Evolutionary conservation across 2,329 filamentous ascomycete species (phyloP).

Genomic region (Cladosporium sp.): DNA sequence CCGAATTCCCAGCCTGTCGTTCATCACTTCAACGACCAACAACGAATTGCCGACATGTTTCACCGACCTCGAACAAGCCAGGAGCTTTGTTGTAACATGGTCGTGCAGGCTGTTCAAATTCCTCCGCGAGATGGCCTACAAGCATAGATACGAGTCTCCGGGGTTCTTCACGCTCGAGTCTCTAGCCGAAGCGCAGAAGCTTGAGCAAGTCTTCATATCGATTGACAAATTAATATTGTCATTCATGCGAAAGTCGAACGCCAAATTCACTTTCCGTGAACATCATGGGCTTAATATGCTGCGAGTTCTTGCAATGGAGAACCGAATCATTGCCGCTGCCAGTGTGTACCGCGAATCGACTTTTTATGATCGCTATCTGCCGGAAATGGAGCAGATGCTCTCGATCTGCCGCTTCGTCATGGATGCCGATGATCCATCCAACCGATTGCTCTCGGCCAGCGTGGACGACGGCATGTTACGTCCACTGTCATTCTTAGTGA

Average conservation of each 20-base stretch:
- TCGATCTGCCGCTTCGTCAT: conserved; percentile 27
- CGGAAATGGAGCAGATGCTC: conserved; percentile 29
- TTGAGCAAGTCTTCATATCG: conserved; percentile 22
- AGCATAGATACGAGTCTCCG: conserved; percentile 22
- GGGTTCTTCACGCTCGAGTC: conserved; percentile 26
- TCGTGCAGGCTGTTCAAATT: conserved; percentile 28
- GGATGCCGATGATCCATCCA: conserved; percentile 25
- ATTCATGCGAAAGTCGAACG: conserved; percentile 27
- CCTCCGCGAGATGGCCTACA: conserved; percentile 25
- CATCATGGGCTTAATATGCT: conserved; percentile 29
- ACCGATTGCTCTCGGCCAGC: conserved; percentile 25
- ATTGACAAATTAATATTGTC: conserved; percentile 26
- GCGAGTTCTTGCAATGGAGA: conserved; percentile 26
- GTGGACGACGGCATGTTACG: conserved; percentile 30
- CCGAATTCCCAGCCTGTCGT: conserved; percentile 27
- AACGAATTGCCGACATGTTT: conserved; percentile 23
- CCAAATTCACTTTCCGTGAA: conserved; percentile 24
- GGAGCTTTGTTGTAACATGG: conserved; percentile 27
- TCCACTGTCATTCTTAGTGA: conserved; percentile 26
- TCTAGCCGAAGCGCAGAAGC: conserved; percentile 24
- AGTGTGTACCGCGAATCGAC: conserved; percentile 25
- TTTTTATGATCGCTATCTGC: conserved; percentile 24
- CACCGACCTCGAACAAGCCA: conserved; percentile 26
- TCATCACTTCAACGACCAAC: conserved; percentile 25
- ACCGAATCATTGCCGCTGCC: conserved; percentile 25